These are phyloP conservation scores for Cystofilobasidium ferigula DNA, from an alignment of 768 basidiomycete genomes.

Conservation along the genomic window DNA sequence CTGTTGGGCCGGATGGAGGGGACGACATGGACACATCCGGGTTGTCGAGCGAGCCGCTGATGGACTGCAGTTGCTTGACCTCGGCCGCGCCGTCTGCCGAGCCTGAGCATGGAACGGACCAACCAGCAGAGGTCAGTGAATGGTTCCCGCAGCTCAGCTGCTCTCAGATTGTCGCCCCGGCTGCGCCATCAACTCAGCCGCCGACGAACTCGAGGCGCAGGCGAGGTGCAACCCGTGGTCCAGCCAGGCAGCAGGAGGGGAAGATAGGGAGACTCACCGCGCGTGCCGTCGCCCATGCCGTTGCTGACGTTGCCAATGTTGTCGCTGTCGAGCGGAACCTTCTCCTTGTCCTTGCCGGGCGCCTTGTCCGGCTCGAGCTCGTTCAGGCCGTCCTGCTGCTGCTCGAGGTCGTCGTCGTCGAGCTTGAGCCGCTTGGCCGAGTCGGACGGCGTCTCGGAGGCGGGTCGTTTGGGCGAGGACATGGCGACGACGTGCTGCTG, in stretches of 20 bases:
- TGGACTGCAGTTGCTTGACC: constrained; percentile 17
- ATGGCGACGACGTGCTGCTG: too few relatives aligned
- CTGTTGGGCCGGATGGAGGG: neutral
- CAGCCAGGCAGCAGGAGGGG: constrained; percentile 20
- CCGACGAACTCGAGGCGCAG: neutral
- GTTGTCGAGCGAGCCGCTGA: constrained; percentile 10
- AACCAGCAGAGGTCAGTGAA: too few relatives aligned
- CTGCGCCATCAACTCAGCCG: too few relatives aligned
- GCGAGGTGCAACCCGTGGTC: constrained; percentile 12
- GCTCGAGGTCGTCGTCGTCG: neutral
- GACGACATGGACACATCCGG: neutral
- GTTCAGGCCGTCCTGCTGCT: constrained; percentile 25
- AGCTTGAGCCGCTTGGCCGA: constrained; percentile 2
- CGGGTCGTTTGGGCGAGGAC: constrained; percentile 1
- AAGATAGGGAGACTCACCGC: neutral
- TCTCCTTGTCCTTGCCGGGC: constrained; percentile 74
- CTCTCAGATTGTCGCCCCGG: too few relatives aligned
- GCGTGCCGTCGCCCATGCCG: constrained; percentile 21
- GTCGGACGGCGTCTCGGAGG: neutral
- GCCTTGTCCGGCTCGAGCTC: constrained; percentile 59
- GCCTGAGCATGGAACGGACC: too few relatives aligned
- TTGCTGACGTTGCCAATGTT: constrained; percentile 63
- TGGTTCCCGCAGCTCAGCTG: too few relatives aligned
- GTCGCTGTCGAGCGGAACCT: constrained; percentile 66
- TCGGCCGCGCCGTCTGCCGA: neutral